These are phyloP conservation scores for Scedosporium aurantiacum DNA, from an alignment of 2,329 filamentous ascomycete species.

Conservation along the genomic window DNA sequence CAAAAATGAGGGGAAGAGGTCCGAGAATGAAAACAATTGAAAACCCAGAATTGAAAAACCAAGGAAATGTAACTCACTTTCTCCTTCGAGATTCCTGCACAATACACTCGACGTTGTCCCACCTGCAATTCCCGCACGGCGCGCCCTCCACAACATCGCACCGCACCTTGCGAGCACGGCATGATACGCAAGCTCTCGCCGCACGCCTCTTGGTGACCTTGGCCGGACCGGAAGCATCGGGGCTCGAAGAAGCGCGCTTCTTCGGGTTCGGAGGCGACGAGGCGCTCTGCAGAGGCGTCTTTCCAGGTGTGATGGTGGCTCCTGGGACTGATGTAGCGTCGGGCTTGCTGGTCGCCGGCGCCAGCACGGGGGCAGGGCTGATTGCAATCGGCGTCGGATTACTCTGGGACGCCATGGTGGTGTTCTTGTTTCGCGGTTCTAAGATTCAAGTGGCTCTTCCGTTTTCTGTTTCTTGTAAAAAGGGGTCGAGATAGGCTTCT, in stretches of 20 bases:
- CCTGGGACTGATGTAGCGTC: background rate
- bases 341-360: slow-evolving; percentile 2
- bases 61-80: slow-evolving; percentile 49
- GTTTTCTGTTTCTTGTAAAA: background rate
- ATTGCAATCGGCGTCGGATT: slow-evolving; percentile 3
- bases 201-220: slow-evolving; percentile 67
- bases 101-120: slow-evolving; percentile 67
- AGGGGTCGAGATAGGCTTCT: background rate
- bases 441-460: background rate
- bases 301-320: background rate
- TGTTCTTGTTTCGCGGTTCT: background rate
- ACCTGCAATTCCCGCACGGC: slow-evolving; percentile 78
- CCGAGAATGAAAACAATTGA: background rate
- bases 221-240: slow-evolving; percentile 21
- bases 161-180: slow-evolving; percentile 78
- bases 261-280: slow-evolving; percentile 2
- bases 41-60: slow-evolving; percentile 3
- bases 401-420: slow-evolving; percentile 2
- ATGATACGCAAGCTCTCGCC: slow-evolving; percentile 84
- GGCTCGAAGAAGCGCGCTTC: slow-evolving; percentile 21
- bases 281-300: background rate
- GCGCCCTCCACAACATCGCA: slow-evolving; percentile 87
- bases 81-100: slow-evolving; percentile 74
- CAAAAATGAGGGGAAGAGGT: background rate
- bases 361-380: slow-evolving; percentile 2